Percentiles rank a stretch among this genome's conserved stretches.
Evolutionary conservation across 768 basidiomycete species (phyloP).

Genomic region (Suillus cothurnatus): DNA sequence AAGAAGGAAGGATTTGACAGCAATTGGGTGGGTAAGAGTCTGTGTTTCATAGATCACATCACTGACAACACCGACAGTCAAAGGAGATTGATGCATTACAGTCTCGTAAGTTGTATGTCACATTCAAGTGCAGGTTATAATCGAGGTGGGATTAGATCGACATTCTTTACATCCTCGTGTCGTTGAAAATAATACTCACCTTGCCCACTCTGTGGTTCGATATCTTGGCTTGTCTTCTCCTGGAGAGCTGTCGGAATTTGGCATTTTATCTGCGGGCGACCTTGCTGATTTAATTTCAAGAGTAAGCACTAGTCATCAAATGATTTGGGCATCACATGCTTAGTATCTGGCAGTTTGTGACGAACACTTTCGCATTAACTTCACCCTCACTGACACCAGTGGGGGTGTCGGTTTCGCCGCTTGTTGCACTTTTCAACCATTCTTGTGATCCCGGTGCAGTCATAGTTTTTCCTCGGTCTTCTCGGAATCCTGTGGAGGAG

Average conservation of each 20-base stretch:
- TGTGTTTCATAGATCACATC: constrained; percentile 1
- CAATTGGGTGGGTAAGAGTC: constrained; percentile 52
- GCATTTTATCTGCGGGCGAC: constrained; percentile 58
- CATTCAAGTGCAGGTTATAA: background rate
- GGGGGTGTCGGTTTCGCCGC: constrained; percentile 82
- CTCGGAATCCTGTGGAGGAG: constrained; percentile 42
- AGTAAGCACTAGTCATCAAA: constrained; percentile 40
- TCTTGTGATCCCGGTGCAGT: constrained; percentile 88
- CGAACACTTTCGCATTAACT: constrained; percentile 89
- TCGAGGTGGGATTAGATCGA: constrained; percentile 49
- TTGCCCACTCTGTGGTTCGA: constrained; percentile 74
- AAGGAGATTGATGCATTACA: constrained; percentile 70
- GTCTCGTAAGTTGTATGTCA: constrained; percentile 57
- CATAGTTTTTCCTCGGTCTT: constrained; percentile 80
- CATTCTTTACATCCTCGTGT: constrained; percentile 48
- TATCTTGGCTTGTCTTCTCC: constrained; percentile 67
- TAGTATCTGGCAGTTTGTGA: constrained; percentile 63
- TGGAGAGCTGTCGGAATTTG: constrained; percentile 57
- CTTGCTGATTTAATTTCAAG: constrained; percentile 74
- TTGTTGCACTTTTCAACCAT: constrained; percentile 83
- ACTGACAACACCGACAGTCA: constrained; percentile 40
- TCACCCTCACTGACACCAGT: constrained; percentile 77
- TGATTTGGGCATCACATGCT: background rate
- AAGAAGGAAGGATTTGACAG: constrained; percentile 56
- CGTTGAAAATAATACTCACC: constrained; percentile 61